Base-by-base conservation (phyloP, 768 basidiomycete species). In the Lentinula aciculospora region DNA sequence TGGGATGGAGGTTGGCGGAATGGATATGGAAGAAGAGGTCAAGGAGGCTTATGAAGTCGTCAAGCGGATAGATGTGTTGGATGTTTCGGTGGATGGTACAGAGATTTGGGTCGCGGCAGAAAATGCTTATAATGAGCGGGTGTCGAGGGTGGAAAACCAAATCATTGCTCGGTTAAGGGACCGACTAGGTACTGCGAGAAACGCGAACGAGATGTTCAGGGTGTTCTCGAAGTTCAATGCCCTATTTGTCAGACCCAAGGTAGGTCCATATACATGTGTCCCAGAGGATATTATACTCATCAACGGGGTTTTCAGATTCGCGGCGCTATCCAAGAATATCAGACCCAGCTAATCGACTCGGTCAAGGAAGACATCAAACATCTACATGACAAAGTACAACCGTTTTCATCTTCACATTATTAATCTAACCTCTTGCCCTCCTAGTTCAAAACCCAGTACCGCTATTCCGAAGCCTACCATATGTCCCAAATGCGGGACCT, bases 181-280 rank as follows among this genome's bases (percentile, higher is more conserved):
- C 71, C 80, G 92, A 58, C 79, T 98, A 10, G 97, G 94, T 13
- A 96, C 94, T 15, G 97, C 97, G 23, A 77, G 94, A 31, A 99
- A 98, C 69, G 96, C 97, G 15, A 96, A 97, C 69, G 97, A 98
- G 74, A 99, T 98, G 97, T 98, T 99, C 74, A 82, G 96, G 53
- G 96, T 98, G 45, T 98, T 99, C 72, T 95, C 93, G 17, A 96
- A 96, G 72, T 98, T 98, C 78, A 98, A 99, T 68, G 92, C 94
- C 0, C 73, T 98, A 34, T 97, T 98, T 67, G 95, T 98, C 34
- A 79, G 96, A 59, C 95, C 94, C 8, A 97, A 98, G 84, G 94
- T 94, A 44, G 32, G 76, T 61, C 39, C 50, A 5, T 21, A 44
- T n/a, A 3, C 53, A 10, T 7, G 21, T 29, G 12, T 31, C n/a